A percentile compares a stretch with the other conserved stretches of the same genome.
Conservation (phyloP, 176 grass and related monocot genomes). For the Oryza glumipatula region DNA sequence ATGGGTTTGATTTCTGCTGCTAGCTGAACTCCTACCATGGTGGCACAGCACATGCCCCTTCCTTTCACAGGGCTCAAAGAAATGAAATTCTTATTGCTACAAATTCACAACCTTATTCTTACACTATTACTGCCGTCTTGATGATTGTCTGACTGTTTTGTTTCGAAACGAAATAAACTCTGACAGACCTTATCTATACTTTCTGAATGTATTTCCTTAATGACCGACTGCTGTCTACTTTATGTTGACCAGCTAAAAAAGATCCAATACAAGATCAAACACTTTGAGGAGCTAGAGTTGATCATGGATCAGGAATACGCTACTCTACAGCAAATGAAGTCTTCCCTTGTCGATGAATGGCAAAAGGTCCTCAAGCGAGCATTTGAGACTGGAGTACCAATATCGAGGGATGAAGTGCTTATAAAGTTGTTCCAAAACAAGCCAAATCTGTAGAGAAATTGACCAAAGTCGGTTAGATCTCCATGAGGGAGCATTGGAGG, state of each 20-base stretch:
- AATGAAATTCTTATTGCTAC: not conserved
- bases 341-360: slow-evolving; percentile 74
- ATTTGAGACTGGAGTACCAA: slow-evolving; percentile 65
- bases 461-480: slow-evolving; percentile 27
- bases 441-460: slow-evolving; percentile 36
- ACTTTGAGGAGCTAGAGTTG: slow-evolving; percentile 76
- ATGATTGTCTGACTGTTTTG: not conserved
- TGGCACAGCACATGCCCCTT: not conserved
- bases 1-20: not conserved
- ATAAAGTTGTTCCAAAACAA: slow-evolving; percentile 58
- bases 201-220: slow-evolving; percentile 4
- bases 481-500: slow-evolving; percentile 54
- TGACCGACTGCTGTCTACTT: slow-evolving; percentile 3
- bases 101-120: not conserved
- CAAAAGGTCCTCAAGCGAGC: slow-evolving; percentile 51
- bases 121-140: not conserved
- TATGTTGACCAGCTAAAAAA: slow-evolving; percentile 70
- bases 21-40: not conserved
- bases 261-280: slow-evolving; percentile 88
- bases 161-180: not conserved
- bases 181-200: not conserved
- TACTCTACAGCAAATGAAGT: slow-evolving; percentile 66
- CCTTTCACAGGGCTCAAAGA: not conserved
- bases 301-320: slow-evolving; percentile 82
- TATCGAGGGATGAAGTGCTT: slow-evolving; percentile 68